A percentile compares a stretch with the other conserved stretches of the same genome.
These are phyloP conservation scores for Pseudogymnoascus sp. DNA, from an alignment of 2,329 filamentous ascomycete genomes.

Conservation along the genomic window DNA sequence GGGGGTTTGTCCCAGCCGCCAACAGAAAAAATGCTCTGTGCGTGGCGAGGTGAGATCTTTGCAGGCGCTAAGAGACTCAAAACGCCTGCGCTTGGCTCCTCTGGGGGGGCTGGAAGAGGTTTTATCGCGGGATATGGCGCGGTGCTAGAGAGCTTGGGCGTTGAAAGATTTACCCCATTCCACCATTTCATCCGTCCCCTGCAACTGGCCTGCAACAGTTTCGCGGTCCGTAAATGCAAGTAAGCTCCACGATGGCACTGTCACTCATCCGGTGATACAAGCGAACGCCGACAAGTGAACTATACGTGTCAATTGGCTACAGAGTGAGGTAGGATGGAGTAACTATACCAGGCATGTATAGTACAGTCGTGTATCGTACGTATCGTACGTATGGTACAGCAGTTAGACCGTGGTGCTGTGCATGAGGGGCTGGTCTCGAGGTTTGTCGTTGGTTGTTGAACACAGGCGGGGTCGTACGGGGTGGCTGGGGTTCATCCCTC, in stretches of 20 bases:
- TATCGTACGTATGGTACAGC: not conserved
- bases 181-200: constrained; percentile 3
- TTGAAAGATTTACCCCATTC: constrained; percentile 4
- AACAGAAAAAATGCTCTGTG: not conserved
- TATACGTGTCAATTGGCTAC: constrained; percentile 1
- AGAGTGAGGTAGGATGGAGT: not conserved
- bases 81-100: constrained; percentile 1
- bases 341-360: not conserved
- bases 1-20: not conserved
- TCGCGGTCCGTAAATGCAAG: not conserved
- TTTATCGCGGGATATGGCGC: not conserved
- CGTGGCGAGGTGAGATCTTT: constrained; percentile 1
- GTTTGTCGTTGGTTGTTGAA: not conserved
- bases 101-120: not conserved
- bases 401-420: not conserved
- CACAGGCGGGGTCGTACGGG: constrained; percentile 4
- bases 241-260: constrained; percentile 5
- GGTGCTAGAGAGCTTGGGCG: constrained; percentile 2
- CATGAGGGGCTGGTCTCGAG: constrained; percentile 4
- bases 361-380: not conserved
- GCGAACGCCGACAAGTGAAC: not conserved
- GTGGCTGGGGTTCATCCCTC: constrained; percentile 6
- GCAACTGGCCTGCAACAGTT: not conserved
- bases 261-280: not conserved
- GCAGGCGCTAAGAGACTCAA: constrained; percentile 6